A percentile compares a stretch with the other conserved stretches of the same genome.
phyloP scores from a whole-genome alignment of 352 stramenopile genomes.

The Sclerospora graminicola region DNA sequence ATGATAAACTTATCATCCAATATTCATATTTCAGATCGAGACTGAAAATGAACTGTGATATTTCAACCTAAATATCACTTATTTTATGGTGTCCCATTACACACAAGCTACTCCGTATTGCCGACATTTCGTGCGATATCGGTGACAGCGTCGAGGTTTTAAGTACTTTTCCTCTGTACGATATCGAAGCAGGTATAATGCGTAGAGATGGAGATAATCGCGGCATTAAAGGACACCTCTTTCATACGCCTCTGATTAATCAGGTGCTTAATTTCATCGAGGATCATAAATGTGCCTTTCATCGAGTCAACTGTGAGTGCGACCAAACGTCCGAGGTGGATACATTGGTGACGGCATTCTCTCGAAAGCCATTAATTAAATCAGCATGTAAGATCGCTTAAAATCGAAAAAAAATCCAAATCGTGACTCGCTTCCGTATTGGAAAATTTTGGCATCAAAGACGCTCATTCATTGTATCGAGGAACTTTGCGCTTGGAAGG shows the following conservation, averaged over 20 bases:
- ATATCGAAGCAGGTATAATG: constrained; percentile 63
- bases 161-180: constrained; percentile 89
- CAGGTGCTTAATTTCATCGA: constrained; percentile 92
- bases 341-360: constrained; percentile 19
- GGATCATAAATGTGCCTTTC: constrained; percentile 72
- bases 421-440: constrained; percentile 89
- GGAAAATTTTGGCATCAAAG: constrained; percentile 88
- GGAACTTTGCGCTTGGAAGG: constrained; percentile 91
- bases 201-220: constrained; percentile 42
- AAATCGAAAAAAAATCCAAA: constrained; percentile 93
- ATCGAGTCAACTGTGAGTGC: constrained; percentile 88
- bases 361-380: constrained; percentile 69
- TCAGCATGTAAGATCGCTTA: constrained; percentile 76
- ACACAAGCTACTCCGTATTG: constrained; percentile 85
- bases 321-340: constrained; percentile 50
- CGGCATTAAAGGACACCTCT: constrained; percentile 83
- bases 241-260: constrained; percentile 95
- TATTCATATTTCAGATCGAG: too few species aligned
- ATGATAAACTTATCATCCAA: too few species aligned
- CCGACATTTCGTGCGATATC: constrained; percentile 94
- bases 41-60: too few species aligned
- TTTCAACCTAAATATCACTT: too few species aligned
- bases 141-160: constrained; percentile 91
- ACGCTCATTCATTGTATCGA: constrained; percentile 87
- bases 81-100: too few species aligned